phyloP scores from a whole-genome alignment of 2,329 filamentous ascomycete species.

The Alternaria hordeiaustralica region DNA sequence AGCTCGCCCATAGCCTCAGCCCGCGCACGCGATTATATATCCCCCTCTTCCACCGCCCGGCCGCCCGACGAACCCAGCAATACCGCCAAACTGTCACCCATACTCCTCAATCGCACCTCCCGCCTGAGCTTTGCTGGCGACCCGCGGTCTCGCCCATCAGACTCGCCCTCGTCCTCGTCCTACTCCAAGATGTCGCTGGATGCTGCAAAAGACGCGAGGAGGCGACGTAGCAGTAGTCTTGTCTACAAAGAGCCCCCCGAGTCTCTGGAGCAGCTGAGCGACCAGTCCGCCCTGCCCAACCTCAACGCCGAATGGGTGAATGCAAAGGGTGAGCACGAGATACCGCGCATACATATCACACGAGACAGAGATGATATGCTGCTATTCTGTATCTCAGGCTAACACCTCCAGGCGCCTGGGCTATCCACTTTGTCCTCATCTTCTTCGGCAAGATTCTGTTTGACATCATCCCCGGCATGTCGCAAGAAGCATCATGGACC shows the following conservation, averaged over 20 bases:
- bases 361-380: not conserved
- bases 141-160: conserved; percentile 59
- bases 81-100: conserved; percentile 96
- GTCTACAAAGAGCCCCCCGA: conserved; percentile 97
- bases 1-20: not conserved
- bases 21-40: conserved; percentile 2
- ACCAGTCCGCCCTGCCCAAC: conserved; percentile 93
- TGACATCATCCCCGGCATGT: conserved; percentile 94
- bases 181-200: conserved; percentile 45
- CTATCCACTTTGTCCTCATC: conserved; percentile 94
- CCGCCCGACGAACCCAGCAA: conserved; percentile 51
- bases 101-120: conserved; percentile 82
- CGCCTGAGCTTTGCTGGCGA: conserved; percentile 83
- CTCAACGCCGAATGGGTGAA: conserved; percentile 99
- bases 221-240: conserved; percentile 96
- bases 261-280: conserved; percentile 95
- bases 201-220: conserved; percentile 67
- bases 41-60: conserved; percentile 1
- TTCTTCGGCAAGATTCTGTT: conserved; percentile 92
- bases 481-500: conserved; percentile 98
- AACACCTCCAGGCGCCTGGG: conserved; percentile 80
- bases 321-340: conserved; percentile 76
- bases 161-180: conserved; percentile 25
- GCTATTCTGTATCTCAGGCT: conserved; percentile 7
- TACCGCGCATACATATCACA: not conserved